A percentile compares a stretch with the other conserved stretches of the same genome.
Conservation (phyloP, 192 early-diverging fungal genomes). For the Phlyctochytrium arcticum region DNA sequence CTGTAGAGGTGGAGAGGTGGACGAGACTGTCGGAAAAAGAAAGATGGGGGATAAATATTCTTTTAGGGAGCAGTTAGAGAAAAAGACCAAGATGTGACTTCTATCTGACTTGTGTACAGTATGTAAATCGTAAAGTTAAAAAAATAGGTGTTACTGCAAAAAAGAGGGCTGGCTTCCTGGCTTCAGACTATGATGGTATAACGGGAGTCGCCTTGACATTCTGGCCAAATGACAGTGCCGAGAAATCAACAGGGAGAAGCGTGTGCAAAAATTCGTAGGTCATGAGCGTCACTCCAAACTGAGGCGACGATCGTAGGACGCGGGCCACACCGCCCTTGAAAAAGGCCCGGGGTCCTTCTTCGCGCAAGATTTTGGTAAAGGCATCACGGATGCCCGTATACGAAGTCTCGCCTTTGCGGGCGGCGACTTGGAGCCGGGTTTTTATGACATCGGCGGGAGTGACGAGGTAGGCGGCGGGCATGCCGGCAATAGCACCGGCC, state of each 20-base stretch:
- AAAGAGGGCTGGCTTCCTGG: not conserved
- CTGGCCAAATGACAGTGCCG: not conserved
- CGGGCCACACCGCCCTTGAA: conserved; percentile 95
- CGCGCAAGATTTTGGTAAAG: conserved; percentile 76
- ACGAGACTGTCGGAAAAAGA: no score
- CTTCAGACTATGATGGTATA: no score
- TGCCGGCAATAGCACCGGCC: conserved; percentile 91
- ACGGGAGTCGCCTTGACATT: not conserved
- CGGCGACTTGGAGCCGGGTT: conserved; percentile 92
- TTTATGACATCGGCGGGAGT: conserved; percentile 95
- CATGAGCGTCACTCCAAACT: conserved; percentile 95
- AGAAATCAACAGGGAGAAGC: conserved; percentile 30
- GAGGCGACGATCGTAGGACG: conserved; percentile 91
- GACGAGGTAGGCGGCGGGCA: conserved; percentile 94
- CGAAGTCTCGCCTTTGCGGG: conserved; percentile 78
- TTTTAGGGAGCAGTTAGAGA: no score
- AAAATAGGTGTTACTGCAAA: not conserved
- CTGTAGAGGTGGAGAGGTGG: no score
- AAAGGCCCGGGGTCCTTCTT: conserved; percentile 93
- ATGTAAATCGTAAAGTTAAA: no score
- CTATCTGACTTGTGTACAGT: no score
- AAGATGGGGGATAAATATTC: no score
- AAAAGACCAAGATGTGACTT: no score
- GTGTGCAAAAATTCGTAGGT: conserved; percentile 83
- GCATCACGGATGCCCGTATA: conserved; percentile 86